Evolutionary conservation across 176 grass and related monocot species (phyloP).

Genomic region (Paspalum vaginatum): DNA sequence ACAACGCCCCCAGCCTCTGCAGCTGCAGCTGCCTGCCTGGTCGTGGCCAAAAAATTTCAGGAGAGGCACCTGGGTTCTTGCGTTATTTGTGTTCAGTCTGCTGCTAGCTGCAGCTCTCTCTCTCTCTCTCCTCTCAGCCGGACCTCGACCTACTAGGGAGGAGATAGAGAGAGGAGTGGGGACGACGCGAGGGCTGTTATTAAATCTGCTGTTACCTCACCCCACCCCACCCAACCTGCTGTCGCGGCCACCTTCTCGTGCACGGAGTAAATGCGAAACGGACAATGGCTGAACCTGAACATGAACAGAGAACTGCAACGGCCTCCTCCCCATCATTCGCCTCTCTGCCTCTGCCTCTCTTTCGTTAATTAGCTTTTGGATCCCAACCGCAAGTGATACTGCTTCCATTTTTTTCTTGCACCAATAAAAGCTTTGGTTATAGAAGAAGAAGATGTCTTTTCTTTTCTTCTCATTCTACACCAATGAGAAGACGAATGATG

Average conservation of each 20-base stretch:
- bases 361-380: too few relatives aligned
- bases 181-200: slow-evolving; percentile 3
- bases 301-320: background rate
- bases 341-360: background rate
- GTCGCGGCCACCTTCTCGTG: slow-evolving; percentile 23
- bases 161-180: background rate
- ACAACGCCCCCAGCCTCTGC: slow-evolving; percentile 37
- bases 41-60: slow-evolving; percentile 39
- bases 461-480: background rate
- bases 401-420: background rate
- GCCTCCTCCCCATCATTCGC: background rate
- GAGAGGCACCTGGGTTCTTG: slow-evolving; percentile 12
- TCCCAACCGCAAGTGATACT: background rate
- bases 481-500: background rate
- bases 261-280: slow-evolving; percentile 52
- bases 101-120: background rate
- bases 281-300: background rate
- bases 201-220: slow-evolving; percentile 4
- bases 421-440: background rate
- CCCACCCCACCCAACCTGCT: slow-evolving; percentile 26
- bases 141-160: background rate
- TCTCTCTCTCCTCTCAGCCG: background rate
- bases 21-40: background rate
- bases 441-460: background rate
- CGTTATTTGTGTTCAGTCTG: background rate